Conservation (phyloP, 2,329 filamentous ascomycete genomes). For the Colletotrichum sansevieriae region DNA sequence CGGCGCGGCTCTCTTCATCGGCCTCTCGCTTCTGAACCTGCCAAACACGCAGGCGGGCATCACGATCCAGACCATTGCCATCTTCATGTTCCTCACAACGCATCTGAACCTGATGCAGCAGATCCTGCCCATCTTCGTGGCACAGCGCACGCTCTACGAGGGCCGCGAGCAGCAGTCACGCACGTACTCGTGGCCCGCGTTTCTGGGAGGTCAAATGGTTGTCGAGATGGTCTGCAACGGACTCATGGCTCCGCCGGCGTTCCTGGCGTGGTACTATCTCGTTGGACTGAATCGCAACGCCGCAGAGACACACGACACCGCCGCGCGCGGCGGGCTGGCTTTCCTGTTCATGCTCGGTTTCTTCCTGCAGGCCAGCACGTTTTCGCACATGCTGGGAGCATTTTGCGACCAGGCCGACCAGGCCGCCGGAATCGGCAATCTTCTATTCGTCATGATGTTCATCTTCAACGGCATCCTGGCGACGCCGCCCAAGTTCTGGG, state of each 20-base stretch:
- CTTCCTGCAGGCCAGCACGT: conserved; percentile 75
- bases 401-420: conserved; percentile 73
- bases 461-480: conserved; percentile 82
- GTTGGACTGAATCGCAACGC: conserved; percentile 73
- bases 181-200: conserved; percentile 75
- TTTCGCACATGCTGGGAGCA: conserved; percentile 74
- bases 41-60: conserved; percentile 73
- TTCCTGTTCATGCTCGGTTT: conserved; percentile 74
- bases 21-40: conserved; percentile 75
- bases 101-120: conserved; percentile 75
- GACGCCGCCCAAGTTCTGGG: conserved; percentile 81
- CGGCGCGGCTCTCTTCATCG: conserved; percentile 67
- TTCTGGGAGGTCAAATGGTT: conserved; percentile 73
- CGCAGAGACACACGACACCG: conserved; percentile 59
- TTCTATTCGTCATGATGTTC: conserved; percentile 72
- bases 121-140: conserved; percentile 76
- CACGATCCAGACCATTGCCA: conserved; percentile 78
- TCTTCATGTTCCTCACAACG: conserved; percentile 80
- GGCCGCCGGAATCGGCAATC: conserved; percentile 72
- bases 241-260: conserved; percentile 70
- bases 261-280: conserved; percentile 76
- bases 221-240: conserved; percentile 78
- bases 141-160: conserved; percentile 75
- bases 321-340: conserved; percentile 68
- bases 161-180: conserved; percentile 74